These are phyloP conservation scores for Penicillium taxi DNA, from an alignment of 495 filamentous ascomycete species.

Conservation along the genomic window DNA sequence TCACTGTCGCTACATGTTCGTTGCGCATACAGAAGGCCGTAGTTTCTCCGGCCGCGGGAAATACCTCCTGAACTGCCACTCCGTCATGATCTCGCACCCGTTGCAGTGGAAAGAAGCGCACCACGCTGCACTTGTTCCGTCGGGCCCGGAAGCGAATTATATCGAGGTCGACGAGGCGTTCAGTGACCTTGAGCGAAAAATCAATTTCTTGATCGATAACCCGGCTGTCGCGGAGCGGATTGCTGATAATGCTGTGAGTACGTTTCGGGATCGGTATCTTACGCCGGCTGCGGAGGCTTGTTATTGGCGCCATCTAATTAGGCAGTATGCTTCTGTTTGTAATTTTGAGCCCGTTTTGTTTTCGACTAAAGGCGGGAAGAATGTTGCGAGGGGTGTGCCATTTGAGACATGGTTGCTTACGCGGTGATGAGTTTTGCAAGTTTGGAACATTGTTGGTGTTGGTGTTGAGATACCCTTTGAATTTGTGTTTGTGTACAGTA, in stretches of 20 bases:
- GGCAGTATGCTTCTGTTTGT: conserved; percentile 37
- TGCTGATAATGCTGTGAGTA: conserved; percentile 46
- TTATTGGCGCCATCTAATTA: conserved; percentile 51
- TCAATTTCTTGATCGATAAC: conserved; percentile 44
- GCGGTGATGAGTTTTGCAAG: conserved; percentile 10
- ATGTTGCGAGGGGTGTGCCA: conserved; percentile 22
- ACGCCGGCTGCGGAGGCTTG: conserved; percentile 54
- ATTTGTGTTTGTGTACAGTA: too few relatives aligned
- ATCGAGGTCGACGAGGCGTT: conserved; percentile 49
- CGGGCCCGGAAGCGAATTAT: conserved; percentile 53
- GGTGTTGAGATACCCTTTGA: too few relatives aligned
- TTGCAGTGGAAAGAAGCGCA: conserved; percentile 37
- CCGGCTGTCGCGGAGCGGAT: conserved; percentile 44
- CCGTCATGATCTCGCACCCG: conserved; percentile 44
- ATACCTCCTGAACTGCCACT: conserved; percentile 53
- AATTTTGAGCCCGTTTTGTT: conserved; percentile 37
- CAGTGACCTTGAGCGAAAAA: conserved; percentile 44
- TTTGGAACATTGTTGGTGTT: neutral
- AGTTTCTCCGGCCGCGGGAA: conserved; percentile 52
- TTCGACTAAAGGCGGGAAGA: conserved; percentile 20
- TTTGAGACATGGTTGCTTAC: conserved; percentile 37
- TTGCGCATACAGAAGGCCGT: conserved; percentile 51
- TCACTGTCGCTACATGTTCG: conserved; percentile 53
- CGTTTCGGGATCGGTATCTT: conserved; percentile 51
- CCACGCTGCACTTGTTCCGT: conserved; percentile 28